Evolutionary conservation across 2,329 filamentous ascomycete genomes (phyloP).

Genomic region (Ambrosiella cleistominuta): DNA sequence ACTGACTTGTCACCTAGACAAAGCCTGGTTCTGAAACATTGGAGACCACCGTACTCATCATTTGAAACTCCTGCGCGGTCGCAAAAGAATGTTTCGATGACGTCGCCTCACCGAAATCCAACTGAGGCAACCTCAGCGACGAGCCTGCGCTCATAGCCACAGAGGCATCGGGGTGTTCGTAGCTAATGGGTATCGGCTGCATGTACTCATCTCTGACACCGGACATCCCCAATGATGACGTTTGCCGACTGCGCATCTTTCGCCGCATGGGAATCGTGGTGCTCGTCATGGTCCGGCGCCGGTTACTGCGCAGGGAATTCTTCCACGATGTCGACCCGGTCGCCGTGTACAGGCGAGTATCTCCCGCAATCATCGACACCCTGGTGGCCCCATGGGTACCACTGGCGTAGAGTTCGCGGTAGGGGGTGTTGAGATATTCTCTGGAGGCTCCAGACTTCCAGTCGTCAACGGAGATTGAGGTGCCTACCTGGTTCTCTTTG

Average conservation of each 20-base stretch:
- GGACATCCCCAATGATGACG: conserved; percentile 1
- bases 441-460: conserved; percentile 10
- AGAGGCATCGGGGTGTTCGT: conserved; percentile 1
- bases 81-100: conserved; percentile 9
- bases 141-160: not conserved
- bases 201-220: conserved; percentile 9
- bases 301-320: conserved; percentile 1
- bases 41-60: conserved; percentile 11
- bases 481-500: conserved; percentile 8
- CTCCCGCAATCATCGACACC: not conserved
- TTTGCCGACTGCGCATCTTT: conserved; percentile 6
- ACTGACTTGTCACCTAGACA: conserved; percentile 1
- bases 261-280: not conserved
- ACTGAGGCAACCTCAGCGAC: conserved; percentile 2
- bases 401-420: conserved; percentile 10
- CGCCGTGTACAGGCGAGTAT: conserved; percentile 6
- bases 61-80: conserved; percentile 9
- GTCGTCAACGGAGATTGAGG: not conserved
- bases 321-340: not conserved
- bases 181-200: conserved; percentile 11
- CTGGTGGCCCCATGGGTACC: not conserved
- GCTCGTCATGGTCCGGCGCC: not conserved
- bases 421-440: conserved; percentile 9
- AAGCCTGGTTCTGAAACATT: conserved; percentile 8
- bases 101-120: conserved; percentile 3